Conservation (phyloP, 108 stramenopile genomes). For the Aurantiochytrium sp. region DNA sequence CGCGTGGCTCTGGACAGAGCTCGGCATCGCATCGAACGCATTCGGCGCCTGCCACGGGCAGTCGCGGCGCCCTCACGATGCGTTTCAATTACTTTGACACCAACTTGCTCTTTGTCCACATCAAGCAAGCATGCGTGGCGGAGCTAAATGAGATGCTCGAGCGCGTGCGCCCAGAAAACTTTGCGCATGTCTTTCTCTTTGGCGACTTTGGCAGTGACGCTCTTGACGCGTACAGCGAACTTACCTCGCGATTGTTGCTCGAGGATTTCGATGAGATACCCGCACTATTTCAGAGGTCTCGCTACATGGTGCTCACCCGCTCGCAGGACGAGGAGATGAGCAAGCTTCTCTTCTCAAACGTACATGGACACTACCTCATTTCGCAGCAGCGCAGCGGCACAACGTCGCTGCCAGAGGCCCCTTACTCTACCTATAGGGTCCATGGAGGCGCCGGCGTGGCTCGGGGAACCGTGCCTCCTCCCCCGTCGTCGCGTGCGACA, state of each 20-base stretch:
- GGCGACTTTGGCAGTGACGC: neutral
- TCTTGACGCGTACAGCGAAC: neutral
- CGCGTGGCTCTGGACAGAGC: too few species aligned
- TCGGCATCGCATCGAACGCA: too few species aligned
- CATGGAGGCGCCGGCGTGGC: neutral
- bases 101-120: neutral
- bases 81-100: neutral
- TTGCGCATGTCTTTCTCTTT: neutral
- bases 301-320: neutral
- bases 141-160: neutral
- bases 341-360: neutral
- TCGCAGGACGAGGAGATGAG: neutral
- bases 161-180: neutral
- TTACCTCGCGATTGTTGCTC: neutral
- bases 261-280: neutral
- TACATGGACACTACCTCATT: neutral
- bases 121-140: neutral
- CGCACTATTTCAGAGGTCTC: neutral
- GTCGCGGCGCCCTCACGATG: neutral
- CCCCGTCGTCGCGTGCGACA: neutral
- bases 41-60: neutral
- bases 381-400: neutral
- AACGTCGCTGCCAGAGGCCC: neutral
- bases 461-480: neutral
- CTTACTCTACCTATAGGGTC: neutral